Base-by-base conservation (phyloP, 495 filamentous ascomycete species). In the Elasticomyces elasticus region DNA sequence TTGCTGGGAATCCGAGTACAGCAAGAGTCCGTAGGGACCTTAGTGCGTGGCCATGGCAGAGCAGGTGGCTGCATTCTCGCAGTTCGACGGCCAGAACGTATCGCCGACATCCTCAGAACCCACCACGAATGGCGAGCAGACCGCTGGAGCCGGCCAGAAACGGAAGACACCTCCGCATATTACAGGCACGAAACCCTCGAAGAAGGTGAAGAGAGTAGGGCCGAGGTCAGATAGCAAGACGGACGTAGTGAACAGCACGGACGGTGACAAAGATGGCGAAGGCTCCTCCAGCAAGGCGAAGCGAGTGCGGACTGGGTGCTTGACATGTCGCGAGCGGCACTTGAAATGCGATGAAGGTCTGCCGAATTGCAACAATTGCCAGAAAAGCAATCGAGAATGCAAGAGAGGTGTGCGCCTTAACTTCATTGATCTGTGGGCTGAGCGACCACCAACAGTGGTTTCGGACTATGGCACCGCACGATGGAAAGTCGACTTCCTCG, bases 351-450 rank as follows among this genome's bases (percentile, higher is more conserved):
- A 98, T 64, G 92, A 98, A 68, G 83, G 74, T 1, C 62, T 80
- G 31, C 88, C 89, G 2, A 73, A 81, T 43, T 97, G 91, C 64
- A 69, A 79, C 50, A 98, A 98, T 62, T 98, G 92, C 69, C 78
- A 77, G 22, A 97, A 95, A 67, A 91, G 89, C 20, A 88, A 78
- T 58, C 75, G 91, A 42, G 71, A 82, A 35, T 98, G 92, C 74
- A 85, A 89, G 65, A 78, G 90, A 40, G 92, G 92, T 12, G 72
- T 96, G 20, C 78, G 87, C 33, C 76, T 98, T 37, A 98, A 97
- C 66, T 98, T 95, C 63, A 90, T 95, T 59, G 90, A 96, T 63
- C 86, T 81, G 7, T 80, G 84, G 51, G 81, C 82, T 42, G 79
- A 83, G 61, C 74, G 73, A 12, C 88, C 88, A 28, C 86, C 87